A percentile compares a stretch with the other conserved stretches of the same genome.
These are phyloP conservation scores for Zasmidium cellare DNA, from an alignment of 2,329 filamentous ascomycete species.

Conservation along the genomic window DNA sequence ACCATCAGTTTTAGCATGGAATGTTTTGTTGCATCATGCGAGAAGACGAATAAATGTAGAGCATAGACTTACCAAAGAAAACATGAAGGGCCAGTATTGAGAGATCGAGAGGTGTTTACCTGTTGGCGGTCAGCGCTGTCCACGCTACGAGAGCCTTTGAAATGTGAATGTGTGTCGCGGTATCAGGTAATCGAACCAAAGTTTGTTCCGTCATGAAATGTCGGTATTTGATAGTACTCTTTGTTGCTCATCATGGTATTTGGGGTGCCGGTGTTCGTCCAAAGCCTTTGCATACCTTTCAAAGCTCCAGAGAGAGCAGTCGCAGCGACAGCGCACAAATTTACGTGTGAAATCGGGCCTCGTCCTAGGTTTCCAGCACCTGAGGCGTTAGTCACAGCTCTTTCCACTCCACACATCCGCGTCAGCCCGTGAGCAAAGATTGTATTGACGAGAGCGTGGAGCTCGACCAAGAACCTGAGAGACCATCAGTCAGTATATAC, in stretches of 20 bases:
- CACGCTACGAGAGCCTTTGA: not conserved
- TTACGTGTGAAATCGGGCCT: too few species aligned
- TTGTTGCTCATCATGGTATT: slow-evolving; percentile 45
- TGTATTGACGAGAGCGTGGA: not conserved
- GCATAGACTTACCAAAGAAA: slow-evolving; percentile 27
- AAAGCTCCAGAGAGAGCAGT: too few species aligned
- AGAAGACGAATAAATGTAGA: slow-evolving; percentile 23
- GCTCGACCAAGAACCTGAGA: not conserved
- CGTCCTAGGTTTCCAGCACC: too few species aligned
- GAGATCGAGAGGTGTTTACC: slow-evolving; percentile 32
- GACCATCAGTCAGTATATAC: slow-evolving; percentile 9
- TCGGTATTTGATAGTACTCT: slow-evolving; percentile 54
- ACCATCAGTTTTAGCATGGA: slow-evolving; percentile 78
- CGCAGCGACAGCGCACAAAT: not conserved
- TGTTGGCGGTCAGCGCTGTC: slow-evolving; percentile 25
- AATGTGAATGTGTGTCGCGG: slow-evolving; percentile 3
- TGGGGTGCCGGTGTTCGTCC: not conserved
- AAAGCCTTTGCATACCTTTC: slow-evolving; percentile 10
- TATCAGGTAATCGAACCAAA: slow-evolving; percentile 52
- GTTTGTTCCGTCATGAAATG: slow-evolving; percentile 43
- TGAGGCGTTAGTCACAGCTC: too few species aligned
- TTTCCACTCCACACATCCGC: too few species aligned
- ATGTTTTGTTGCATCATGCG: slow-evolving; percentile 66
- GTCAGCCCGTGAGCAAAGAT: too few species aligned
- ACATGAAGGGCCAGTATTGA: not conserved